Evolutionary conservation across 148 eudicot species (phyloP), one percentile per base, ranked within the genome.

Genomic region (Dianthus caryophyllus): DNA sequence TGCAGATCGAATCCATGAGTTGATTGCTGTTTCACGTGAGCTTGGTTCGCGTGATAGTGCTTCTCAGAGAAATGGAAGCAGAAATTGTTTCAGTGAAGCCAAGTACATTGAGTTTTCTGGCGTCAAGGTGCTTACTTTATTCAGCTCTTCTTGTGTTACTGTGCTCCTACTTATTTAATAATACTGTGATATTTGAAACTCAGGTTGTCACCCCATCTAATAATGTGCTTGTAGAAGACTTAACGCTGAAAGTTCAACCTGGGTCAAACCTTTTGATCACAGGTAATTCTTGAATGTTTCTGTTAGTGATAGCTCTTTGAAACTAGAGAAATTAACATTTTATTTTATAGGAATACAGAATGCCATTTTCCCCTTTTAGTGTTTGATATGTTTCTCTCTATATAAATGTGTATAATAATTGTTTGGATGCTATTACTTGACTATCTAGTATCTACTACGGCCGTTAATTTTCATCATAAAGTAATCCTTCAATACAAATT

Each of bases 151-250:
- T 69, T 33, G 41, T 62, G 0, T 39, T 66, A 41, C 33, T 43
- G 27, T 72, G 25, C 47, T 64, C 21, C 39, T 15, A 12, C 12
- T 41, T 53, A 26, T 50, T 20, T 76, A 21, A 61, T 15, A 41
- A 16, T 60, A 18, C 13, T 20, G 31, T 43, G 13, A 66, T 67
- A 44, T 44, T 38, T 64, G 20, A 21, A 21, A 14, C 57, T 25
- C 86, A 92, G 97, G 94, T 92, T 81, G 97, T 92, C 72, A 95
- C 99, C 30, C 99, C 97, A 53, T 88, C 97, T 76, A 85, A 88
- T 66, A 95, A 90, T 81, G 92, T 90, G 60, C 73, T 95, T 79
- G 99, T 90, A 66, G 96, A 95, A 76, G 89, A 90, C 73, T 77
- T 95, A 73, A 79, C 86, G 25, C 82, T 95, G 39, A 84, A 79